Evolutionary conservation across 1,284 basidiomycete genomes (phyloP).

Genomic region (Wallemia ichthyophaga): DNA sequence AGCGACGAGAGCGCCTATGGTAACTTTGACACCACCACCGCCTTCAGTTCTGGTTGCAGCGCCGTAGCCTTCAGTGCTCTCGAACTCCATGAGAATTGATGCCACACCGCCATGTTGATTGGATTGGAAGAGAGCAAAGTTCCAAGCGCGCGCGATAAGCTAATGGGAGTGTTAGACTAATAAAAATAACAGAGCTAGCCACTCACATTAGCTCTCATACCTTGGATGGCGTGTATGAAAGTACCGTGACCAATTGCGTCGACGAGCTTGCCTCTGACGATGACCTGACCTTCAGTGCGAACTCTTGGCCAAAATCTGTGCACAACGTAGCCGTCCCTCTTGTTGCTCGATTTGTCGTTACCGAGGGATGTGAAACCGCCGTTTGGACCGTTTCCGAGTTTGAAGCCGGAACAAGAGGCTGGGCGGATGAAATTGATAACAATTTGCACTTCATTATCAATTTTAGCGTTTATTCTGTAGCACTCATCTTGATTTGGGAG

Average conservation of each 20-base stretch:
- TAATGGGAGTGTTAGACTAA: not conserved
- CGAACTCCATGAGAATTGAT: constrained; percentile 88
- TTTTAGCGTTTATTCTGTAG: constrained; percentile 52
- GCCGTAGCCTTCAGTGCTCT: constrained; percentile 42
- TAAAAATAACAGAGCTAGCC: not conserved
- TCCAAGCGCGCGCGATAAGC: constrained; percentile 57
- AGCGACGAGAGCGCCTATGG: constrained; percentile 46
- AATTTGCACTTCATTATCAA: constrained; percentile 50
- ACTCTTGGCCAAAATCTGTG: constrained; percentile 74
- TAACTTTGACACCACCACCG: constrained; percentile 17
- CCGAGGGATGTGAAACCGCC: constrained; percentile 86
- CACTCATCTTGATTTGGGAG: constrained; percentile 32
- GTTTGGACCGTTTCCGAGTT: constrained; percentile 56
- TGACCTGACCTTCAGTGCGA: constrained; percentile 34
- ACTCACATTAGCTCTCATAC: constrained; percentile 57
- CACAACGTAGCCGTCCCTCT: constrained; percentile 60
- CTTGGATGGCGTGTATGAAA: constrained; percentile 90
- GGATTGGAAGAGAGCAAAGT: constrained; percentile 62
- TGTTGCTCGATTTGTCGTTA: constrained; percentile 23
- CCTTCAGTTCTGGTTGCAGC: constrained; percentile 32
- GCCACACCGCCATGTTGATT: constrained; percentile 36
- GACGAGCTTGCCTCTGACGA: constrained; percentile 35
- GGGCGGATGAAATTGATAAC: constrained; percentile 42
- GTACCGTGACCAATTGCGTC: constrained; percentile 48
- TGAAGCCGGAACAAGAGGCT: constrained; percentile 49